Evolutionary conservation across 495 filamentous ascomycete genomes (phyloP).

Genomic region (Podospora bellae-mahoneyi): DNA sequence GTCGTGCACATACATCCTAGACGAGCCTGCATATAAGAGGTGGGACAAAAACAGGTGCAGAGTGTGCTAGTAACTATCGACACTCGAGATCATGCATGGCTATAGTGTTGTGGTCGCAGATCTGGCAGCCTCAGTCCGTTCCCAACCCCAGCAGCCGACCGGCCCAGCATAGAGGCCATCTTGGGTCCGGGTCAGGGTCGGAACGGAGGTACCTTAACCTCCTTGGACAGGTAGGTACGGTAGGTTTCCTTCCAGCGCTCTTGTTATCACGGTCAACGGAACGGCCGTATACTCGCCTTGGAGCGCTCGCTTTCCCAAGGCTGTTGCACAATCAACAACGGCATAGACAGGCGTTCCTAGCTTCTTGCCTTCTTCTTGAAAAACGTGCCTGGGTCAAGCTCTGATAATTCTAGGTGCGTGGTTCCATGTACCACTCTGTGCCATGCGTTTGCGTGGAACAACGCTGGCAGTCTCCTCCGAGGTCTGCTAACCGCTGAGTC

Average conservation of each 20-base stretch:
- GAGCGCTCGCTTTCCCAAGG: background rate
- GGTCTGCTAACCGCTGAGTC: too few species aligned
- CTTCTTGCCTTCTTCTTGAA: background rate
- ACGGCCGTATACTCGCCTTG: background rate
- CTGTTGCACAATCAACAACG: background rate
- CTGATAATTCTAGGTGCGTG: too few species aligned
- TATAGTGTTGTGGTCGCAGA: conserved; percentile 8
- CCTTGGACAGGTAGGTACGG: too few species aligned
- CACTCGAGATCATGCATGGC: conserved; percentile 7
- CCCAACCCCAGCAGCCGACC: too few species aligned
- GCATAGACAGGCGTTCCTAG: background rate
- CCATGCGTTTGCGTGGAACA: background rate
- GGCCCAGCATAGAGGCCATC: too few species aligned
- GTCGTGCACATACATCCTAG: background rate
- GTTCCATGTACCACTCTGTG: background rate
- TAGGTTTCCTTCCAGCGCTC: background rate
- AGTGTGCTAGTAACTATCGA: background rate
- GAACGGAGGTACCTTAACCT: too few species aligned
- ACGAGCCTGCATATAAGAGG: background rate
- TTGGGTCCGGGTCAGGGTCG: too few species aligned
- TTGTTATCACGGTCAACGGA: background rate
- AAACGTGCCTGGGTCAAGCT: too few species aligned
- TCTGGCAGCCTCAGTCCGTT: background rate
- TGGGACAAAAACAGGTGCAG: conserved; percentile 8
- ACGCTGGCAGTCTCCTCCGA: too few species aligned